Conservation (phyloP, 1,284 basidiomycete species). For the Inonotus hispidus region DNA sequence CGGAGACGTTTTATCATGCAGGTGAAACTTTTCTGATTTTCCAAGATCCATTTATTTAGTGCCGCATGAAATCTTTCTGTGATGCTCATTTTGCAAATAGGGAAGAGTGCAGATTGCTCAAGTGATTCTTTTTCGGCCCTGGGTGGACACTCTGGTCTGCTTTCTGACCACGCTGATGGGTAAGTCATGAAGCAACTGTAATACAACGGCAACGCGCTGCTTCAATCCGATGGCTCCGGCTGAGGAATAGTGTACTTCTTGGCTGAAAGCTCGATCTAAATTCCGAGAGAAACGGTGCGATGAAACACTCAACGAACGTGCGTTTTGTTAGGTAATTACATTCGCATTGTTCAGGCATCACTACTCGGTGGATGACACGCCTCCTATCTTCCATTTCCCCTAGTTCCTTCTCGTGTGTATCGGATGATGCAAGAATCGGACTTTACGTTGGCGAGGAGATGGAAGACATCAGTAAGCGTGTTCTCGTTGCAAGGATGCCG, state of each 20-base stretch:
- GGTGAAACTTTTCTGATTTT: not conserved
- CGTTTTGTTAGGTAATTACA: too few species aligned
- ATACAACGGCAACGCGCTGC: not conserved
- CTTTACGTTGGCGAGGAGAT: not conserved
- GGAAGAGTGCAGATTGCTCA: not conserved
- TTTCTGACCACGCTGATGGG: too few species aligned
- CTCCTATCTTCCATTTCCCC: not conserved
- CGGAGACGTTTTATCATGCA: not conserved
- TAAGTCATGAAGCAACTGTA: too few species aligned
- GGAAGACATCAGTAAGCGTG: not conserved
- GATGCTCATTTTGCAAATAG: not conserved
- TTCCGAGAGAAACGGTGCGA: too few species aligned
- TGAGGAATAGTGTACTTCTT: too few species aligned
- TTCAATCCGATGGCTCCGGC: not conserved
- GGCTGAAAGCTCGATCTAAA: too few species aligned
- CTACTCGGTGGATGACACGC: too few species aligned
- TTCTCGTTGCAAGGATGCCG: not conserved
- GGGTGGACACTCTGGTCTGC: not conserved
- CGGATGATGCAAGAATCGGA: not conserved
- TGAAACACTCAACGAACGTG: too few species aligned
- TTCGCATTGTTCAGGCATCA: too few species aligned
- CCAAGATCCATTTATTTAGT: too few species aligned
- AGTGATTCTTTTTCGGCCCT: not conserved
- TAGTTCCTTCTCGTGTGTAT: not conserved
- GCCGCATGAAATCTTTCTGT: slow-evolving; percentile 3